Evolutionary conservation across 1,284 basidiomycete genomes (phyloP), one percentile per base, ranked within the genome.

Genomic region (Ganoderma resinaceum): DNA sequence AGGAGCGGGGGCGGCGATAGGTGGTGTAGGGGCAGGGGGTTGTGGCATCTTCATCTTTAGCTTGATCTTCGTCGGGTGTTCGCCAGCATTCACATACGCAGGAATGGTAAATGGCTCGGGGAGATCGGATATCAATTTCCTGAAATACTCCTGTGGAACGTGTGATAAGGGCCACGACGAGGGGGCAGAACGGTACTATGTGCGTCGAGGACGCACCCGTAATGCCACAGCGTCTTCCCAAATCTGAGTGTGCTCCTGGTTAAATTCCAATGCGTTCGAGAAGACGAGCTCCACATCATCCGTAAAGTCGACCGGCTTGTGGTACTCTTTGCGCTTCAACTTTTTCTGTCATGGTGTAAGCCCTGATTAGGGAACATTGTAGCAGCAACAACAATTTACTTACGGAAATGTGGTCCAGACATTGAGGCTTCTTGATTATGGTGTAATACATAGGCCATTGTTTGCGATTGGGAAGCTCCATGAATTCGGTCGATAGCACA

Each of bases 251-350:
- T 91, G 86, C 31, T 95, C 93, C 73, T 87, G 88, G 73, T 95
- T 95, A 80, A 94, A 95, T 63, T 86, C 81, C 78, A 95, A 85
- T 3, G 96, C 96, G 78, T 98, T 98, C n/a, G 89, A 87, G 81
- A 96, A 97, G 59, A 98, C 92, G 55, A 95, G 87, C 76, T 96
- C 95, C 8, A 96, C 91, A 72, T 98, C 96, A 37, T 88, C 87
- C 63, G 92, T 92, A 76, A 97, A 96, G 46, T 93, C 90, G 5
- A 87, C 83, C 1, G 89, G 81, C 0, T 85, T 85, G 37, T 76
- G 73, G 73, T 95, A 95, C 72, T 92, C 91, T 77, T 93, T 94
- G 65, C 87, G 86, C 76, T 93, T 93, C 71, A 95, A 81, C 59
- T 84, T 87, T 88, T 91, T 93, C 93, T 95, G 60, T 0, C 37